phyloP scores from a whole-genome alignment of 176 grass and related monocot species.

The Hyparrhenia diplandra region DNA sequence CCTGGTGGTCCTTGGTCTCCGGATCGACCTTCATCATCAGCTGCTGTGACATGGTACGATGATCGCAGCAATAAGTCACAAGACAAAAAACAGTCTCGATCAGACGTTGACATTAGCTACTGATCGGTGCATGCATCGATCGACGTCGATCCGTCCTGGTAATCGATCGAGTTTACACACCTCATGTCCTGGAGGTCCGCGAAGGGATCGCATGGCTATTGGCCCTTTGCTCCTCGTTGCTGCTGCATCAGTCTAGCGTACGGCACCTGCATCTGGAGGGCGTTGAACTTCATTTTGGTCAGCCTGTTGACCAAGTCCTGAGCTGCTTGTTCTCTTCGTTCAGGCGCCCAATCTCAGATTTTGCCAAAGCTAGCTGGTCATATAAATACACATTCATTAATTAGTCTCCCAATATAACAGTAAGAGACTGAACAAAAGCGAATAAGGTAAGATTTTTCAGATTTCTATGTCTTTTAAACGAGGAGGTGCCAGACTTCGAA shows the following conservation, averaged over 20 bases:
- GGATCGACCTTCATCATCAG: conserved; percentile 1
- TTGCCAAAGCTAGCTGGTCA: conserved; percentile 48
- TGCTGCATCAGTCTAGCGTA: conserved; percentile 32
- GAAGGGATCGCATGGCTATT: not conserved
- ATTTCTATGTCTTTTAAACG: no score
- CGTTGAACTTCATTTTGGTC: conserved; percentile 48
- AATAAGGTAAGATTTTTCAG: no score
- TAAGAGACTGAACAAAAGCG: no score
- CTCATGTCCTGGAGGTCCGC: conserved; percentile 1
- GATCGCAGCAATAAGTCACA: not conserved
- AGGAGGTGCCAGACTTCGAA: no score
- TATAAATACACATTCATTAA: not conserved
- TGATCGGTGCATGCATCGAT: no score
- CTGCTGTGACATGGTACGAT: no score
- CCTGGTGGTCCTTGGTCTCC: conserved; percentile 28
- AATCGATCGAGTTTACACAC: conserved; percentile 1
- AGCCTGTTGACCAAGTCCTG: conserved; percentile 34
- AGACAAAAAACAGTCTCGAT: no score
- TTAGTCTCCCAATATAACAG: not conserved
- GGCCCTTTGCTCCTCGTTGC: conserved; percentile 28
- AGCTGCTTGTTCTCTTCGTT: conserved; percentile 78
- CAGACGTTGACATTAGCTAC: no score
- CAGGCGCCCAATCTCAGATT: conserved; percentile 53
- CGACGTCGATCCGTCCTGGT: no score
- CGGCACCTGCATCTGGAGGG: conserved; percentile 40